A percentile compares a stretch with the other conserved stretches of the same genome.
Conservation (phyloP, 441 rosid species). For the Eruca vesicaria region DNA sequence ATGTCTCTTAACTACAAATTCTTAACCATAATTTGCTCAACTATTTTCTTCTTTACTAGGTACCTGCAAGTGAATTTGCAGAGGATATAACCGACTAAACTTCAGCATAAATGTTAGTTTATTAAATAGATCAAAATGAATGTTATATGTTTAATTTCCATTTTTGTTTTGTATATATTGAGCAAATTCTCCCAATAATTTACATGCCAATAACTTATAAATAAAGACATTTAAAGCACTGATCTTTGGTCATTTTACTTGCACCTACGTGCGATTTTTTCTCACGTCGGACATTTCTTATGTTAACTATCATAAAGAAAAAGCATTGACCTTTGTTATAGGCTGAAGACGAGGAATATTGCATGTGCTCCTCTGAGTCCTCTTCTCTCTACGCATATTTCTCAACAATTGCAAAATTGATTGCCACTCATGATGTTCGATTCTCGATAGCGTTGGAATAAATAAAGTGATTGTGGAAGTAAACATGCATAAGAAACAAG, state of each 20-base stretch:
- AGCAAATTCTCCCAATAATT: background rate
- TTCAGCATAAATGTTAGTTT: too few relatives aligned
- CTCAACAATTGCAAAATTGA: background rate
- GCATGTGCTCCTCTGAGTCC: background rate
- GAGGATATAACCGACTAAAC: too few relatives aligned
- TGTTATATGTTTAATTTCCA: too few relatives aligned
- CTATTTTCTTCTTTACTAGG: too few relatives aligned
- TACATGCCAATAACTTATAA: too few relatives aligned
- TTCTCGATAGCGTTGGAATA: background rate
- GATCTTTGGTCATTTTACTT: background rate
- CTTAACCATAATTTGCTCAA: too few relatives aligned
- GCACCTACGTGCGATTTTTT: too few relatives aligned
- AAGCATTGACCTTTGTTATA: background rate
- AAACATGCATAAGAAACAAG: background rate
- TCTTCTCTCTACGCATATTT: slow-evolving; percentile 1
- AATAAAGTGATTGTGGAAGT: background rate
- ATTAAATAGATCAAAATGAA: too few relatives aligned
- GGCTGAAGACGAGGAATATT: background rate
- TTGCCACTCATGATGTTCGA: background rate
- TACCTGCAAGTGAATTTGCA: too few relatives aligned
- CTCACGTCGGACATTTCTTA: background rate
- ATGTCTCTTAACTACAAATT: too few relatives aligned
- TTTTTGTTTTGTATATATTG: too few relatives aligned
- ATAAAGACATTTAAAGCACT: too few relatives aligned
- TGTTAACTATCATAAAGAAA: background rate